Evolutionary conservation across 306 rosid genomes (phyloP).

Genomic region (Mucuna pruriens): DNA sequence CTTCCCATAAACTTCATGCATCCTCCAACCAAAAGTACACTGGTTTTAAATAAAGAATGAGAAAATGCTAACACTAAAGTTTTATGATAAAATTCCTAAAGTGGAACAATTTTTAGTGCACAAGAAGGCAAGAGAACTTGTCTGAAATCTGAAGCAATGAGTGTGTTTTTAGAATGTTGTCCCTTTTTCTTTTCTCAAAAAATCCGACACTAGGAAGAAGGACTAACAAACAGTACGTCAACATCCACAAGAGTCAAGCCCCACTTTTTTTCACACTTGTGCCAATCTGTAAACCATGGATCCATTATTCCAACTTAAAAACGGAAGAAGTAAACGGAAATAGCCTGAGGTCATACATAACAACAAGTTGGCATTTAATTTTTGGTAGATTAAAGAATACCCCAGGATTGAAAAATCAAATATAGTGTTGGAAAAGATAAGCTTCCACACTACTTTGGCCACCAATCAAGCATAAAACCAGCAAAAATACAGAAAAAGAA

Average conservation of each 20-base stretch:
- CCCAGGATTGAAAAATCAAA: slow-evolving; percentile 34
- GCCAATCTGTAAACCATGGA: slow-evolving; percentile 35
- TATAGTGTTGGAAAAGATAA: slow-evolving; percentile 25
- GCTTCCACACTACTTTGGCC: slow-evolving; percentile 27
- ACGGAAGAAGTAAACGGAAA: slow-evolving; percentile 17
- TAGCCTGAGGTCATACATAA: slow-evolving; percentile 28
- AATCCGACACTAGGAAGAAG: slow-evolving; percentile 17
- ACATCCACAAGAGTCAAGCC: slow-evolving; percentile 35
- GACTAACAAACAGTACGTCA: slow-evolving; percentile 19
- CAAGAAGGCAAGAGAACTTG: neutral
- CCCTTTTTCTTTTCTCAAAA: slow-evolving; percentile 1
- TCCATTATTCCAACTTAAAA: slow-evolving; percentile 34
- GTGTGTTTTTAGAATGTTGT: neutral
- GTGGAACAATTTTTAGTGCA: slow-evolving; percentile 22
- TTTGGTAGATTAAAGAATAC: slow-evolving; percentile 7
- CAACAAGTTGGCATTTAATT: slow-evolving; percentile 28
- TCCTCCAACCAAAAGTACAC: neutral
- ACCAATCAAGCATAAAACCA: slow-evolving; percentile 47
- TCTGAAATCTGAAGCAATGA: neutral
- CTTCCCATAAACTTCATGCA: slow-evolving; percentile 17
- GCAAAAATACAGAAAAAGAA: slow-evolving; percentile 1
- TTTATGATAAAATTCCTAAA: neutral
- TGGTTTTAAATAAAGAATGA: neutral
- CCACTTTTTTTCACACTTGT: slow-evolving; percentile 30
- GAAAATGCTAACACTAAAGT: neutral